Evolutionary conservation across 164 flowering plant species (phyloP), one percentile per base, ranked within the genome.

Genomic region (Umbellularia californica): DNA sequence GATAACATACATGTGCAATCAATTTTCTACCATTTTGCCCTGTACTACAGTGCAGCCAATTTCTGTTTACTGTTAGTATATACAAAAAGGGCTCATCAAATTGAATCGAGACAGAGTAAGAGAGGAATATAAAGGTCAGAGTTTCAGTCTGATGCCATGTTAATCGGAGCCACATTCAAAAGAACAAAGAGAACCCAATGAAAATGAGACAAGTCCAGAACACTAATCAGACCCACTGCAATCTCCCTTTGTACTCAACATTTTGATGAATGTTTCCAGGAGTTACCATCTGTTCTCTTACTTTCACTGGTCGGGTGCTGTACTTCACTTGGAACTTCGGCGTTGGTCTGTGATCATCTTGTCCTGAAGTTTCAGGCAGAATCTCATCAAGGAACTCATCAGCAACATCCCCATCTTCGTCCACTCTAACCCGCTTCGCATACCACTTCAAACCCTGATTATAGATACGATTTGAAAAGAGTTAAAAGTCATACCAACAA

Each of bases 351-450:
- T 35, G 50, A 24, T 22, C 30, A 7, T 55, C 65, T 35, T 65
- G 0, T 58, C 28, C 24, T 12, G 70, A 64, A 20, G 60, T 19
- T 51, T 80, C 85, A n/a, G 83, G 78, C 50, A 78, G 58, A 5
- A 92, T 86, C 77, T 96, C 99, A 11, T 88, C 85, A 6, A 96
- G 74, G 75, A 96, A 96, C 84, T 94, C 98, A 72, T 92, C 93
- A 35, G 97, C 98, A 47, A 94, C 92, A 70, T 96, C 99, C 51
- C 99, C 99, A 80, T 96, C 99, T 81, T 91, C 97, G 68, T 96
- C 99, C 62, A 90, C 82, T 76, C 82, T 87, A 25, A 92, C 91
- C 50, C 92, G 82, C 72, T 81, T 84, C 17, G 92, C 88, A 79
- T 85, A 86, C 98, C 99, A 96, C 79, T 77, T 83, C 68, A 96